Evolutionary conservation across 1,284 basidiomycete species (phyloP), one percentile per base, ranked within the genome.

Genomic region (Cryptococcus sp.): DNA sequence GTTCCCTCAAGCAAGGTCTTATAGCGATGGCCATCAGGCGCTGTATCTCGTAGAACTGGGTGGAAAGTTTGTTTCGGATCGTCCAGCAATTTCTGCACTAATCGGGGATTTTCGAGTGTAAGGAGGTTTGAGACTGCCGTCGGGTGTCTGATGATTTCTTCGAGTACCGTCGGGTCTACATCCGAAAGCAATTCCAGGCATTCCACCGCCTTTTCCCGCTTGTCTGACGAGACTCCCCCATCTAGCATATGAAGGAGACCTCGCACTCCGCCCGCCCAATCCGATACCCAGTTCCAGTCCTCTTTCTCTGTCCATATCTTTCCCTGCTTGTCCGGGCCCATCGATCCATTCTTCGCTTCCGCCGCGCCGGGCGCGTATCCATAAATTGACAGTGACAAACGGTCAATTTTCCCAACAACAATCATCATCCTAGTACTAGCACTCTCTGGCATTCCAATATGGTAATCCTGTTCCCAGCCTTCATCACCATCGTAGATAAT

Each of bases 381-480:
- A 34, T 34, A 34, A 16, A 34, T 16, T 34, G 32, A 34, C 9
- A 34, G 9, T 34, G 32, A 34, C 16, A 34, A 9, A 9, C 32
- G 32, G 9, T 34, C 32, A 34, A 34, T 9, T 16, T 9, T 16
- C 32, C 32, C 32, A 9, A 16, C 9, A 16, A 34, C 10, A 34
- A 34, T 34, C 32, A 34, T 34, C 32, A 34, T 9, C 32, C 32
- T 34, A 34, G 25, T n/a, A 48, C 51, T 43, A 39, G 48, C 51
- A 1, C 51, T 41, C 16, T 47, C 46, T 37, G 45, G 46, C 51
- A 52, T 52, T 22, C 28, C 51, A 23, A 52, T 37, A 3, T 16
- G 10, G 23, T 28, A 52, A 24, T 52, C 51, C 24, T 32, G 13
- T 21, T 47, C 46, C 18, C 46, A 37, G 19, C 39, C 39, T 36